Evolutionary conservation across 1,139 yeast genomes (phyloP).

Genomic region (Starmera stellimalicola): DNA sequence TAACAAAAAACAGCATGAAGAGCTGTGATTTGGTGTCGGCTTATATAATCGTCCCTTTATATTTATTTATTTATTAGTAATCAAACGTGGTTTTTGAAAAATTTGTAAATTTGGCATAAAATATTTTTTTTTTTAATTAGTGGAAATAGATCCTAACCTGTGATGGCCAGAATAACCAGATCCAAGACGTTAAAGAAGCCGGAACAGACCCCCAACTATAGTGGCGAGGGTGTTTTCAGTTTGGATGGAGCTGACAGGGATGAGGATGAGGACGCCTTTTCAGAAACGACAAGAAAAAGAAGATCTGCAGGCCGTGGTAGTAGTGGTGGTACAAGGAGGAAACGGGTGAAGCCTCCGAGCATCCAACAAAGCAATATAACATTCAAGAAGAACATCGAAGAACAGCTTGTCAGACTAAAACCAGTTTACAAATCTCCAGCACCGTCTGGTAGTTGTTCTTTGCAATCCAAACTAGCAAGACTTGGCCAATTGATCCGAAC

Average conservation of each 20-base stretch:
- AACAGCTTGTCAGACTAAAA: background rate
- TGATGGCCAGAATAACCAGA: constrained; percentile 1
- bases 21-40: constrained; percentile 7
- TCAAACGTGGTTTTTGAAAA: no score
- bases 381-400: constrained; percentile 5
- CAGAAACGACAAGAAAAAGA: no score
- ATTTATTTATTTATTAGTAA: no score
- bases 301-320: no score
- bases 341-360: background rate
- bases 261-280: no score
- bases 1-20: constrained; percentile 10
- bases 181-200: no score
- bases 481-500: background rate
- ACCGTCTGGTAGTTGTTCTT: background rate
- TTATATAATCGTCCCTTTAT: background rate
- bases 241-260: no score
- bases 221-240: no score
- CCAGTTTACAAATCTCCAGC: background rate
- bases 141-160: no score
- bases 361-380: background rate
- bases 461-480: background rate
- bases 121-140: no score
- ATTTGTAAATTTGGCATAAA: no score
- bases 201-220: background rate
- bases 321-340: no score